Percentiles rank a stretch among this genome's conserved stretches.
These are phyloP conservation scores for Calocybe gangraenosa DNA, from an alignment of 768 basidiomycete species.

Conservation along the genomic window DNA sequence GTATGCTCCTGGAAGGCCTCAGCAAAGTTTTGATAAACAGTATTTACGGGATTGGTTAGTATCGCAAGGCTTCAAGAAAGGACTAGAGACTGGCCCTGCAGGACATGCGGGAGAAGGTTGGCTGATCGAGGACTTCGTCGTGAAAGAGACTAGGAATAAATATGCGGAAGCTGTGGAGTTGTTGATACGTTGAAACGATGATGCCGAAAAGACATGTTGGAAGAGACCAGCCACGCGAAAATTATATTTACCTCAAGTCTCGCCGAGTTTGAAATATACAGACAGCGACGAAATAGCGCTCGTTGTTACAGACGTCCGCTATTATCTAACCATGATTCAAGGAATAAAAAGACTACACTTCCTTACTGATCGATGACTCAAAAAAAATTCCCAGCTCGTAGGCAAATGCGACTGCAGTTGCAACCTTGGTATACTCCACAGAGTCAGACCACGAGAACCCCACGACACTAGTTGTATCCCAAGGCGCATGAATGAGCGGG, in stretches of 20 bases:
- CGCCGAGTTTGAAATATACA: too few relatives aligned
- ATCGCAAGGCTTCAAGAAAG: slow-evolving; percentile 65
- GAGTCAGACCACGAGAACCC: slow-evolving; percentile 59
- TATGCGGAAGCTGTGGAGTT: slow-evolving; percentile 75
- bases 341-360: too few relatives aligned
- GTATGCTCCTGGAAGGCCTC: slow-evolving; percentile 70
- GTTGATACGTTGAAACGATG: slow-evolving; percentile 38
- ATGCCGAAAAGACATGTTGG: too few relatives aligned
- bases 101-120: slow-evolving; percentile 72
- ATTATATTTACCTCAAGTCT: too few relatives aligned
- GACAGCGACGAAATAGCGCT: too few relatives aligned
- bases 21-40: slow-evolving; percentile 96
- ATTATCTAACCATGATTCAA: too few relatives aligned
- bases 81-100: slow-evolving; percentile 69
- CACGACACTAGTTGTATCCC: slow-evolving; percentile 29
- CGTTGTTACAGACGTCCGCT: too few relatives aligned
- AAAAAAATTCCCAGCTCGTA: slow-evolving; percentile 7
- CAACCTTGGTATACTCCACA: slow-evolving; percentile 53
- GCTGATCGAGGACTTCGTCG: slow-evolving; percentile 69
- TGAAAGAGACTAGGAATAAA: slow-evolving; percentile 70
- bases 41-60: slow-evolving; percentile 90
- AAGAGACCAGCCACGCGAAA: too few relatives aligned
- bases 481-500: slow-evolving; percentile 37
- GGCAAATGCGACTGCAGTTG: slow-evolving; percentile 22
- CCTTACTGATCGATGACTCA: too few relatives aligned